Base-by-base conservation (phyloP, 1,284 basidiomycete genomes). In the Puccinia novopanici region DNA sequence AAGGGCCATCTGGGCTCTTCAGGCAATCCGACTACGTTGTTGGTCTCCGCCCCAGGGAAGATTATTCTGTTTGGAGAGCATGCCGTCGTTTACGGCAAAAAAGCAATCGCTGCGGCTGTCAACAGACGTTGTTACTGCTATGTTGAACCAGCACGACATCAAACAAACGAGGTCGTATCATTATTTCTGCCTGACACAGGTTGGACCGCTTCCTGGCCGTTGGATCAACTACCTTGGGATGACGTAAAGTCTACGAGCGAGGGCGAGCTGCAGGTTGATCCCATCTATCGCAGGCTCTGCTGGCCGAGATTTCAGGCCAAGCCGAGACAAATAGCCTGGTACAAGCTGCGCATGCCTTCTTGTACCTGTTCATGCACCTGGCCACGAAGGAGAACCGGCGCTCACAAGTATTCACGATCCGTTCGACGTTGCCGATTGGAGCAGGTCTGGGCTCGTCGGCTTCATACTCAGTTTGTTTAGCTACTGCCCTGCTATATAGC, bases 31-130 rank as follows among this genome's bases (percentile, higher is more conserved):
- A 87, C 89, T 72, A 87, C 91, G 80, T 87, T 89, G 65, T 89
- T 95, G 80, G 92, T 97, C 80, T 95, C 93, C 80, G 93, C 97
- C 8, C 97, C 97, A 9, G 97, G 97, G 63, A 99, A 99, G 86
- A 93, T 99, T 82, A 99, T 99, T 83, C 87, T 99, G 81, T 99
- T 99, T 83, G 97, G 97, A 75, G 97, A 99, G 87, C 97, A 99
- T 87, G 97, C 97, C 22, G 97, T 99, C 75, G 97, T 99, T 30
- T 93, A 99, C 86, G 97, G 97, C 24, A 83, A 95, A 91, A 97
- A 95, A 81, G 97, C 97, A 6, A 90, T 99, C 72, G 97, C 96
- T 13, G 95, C 94, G 34, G 92, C 94, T 13, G 92, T 99, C 45
- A 94, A 96, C 85, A 90, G 99, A 81, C 92, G 97, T 73, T 99